Evolutionary conservation across 2,329 filamentous ascomycete genomes (phyloP), one percentile per base, ranked within the genome.

Genomic region (Sporothrix brunneoviolacea): DNA sequence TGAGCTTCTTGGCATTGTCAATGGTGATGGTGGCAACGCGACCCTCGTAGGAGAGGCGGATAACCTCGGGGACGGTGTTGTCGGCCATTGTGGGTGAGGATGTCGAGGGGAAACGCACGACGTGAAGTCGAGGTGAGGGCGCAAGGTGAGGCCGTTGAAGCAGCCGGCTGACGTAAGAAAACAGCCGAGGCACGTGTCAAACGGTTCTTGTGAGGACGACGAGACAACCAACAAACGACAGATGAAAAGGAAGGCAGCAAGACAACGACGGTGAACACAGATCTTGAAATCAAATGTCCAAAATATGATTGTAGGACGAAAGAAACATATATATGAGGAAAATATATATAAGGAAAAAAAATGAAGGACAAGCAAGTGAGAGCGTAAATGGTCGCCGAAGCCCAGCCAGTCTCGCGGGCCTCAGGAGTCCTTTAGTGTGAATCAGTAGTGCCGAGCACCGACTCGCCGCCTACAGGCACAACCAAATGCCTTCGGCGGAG

Each of bases 11-110:
- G 49, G 84, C 79, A 46, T 88, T 85, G 69, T 91, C 84, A 64
- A 98, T 83, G 16, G 88, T 95, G 67, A 98, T 83, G 63, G 91
- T 80, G 62, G 91, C 88, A 57, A 90, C 70, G 53, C 82, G 83
- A 65, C 80, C 84, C 60, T 75, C 72, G 66, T 83, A 86, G 54
- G 81, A 75, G 60, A 87, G 63, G 41, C 73, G 65, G 58, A 72
- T 75, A 53, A 84, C 73, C 8, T 48, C 30, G 32, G 51, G 39
- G 10, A 37, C 50, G 35, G 21, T 8, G 19, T 35, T 15, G 2
- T 41, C 33, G 10, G 42, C 22, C 52, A 54, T 58, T 39, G 40
- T 24, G 24, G 39, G 30, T 22, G 24, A 22, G 16, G 39, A 27
- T 16, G 3, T 8, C 12, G 22, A 27, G 8, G 4, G 2, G 30